phyloP scores from a whole-genome alignment of 202 grass and related monocot genomes.

The Setaria italica region DNA sequence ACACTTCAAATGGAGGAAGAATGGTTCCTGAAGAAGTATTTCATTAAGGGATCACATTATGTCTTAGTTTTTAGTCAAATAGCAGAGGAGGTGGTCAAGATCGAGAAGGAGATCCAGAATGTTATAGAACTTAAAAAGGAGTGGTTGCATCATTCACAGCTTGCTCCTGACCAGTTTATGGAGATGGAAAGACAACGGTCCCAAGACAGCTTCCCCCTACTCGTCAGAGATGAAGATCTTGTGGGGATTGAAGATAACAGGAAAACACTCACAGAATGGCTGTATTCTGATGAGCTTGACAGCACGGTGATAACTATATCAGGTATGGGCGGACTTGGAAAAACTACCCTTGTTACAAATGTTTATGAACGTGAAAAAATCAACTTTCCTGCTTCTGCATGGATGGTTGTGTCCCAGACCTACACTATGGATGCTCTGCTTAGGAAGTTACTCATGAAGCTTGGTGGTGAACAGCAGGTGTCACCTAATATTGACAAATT shows the following conservation, averaged over 20 bases:
- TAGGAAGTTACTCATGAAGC: neutral
- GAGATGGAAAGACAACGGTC: neutral
- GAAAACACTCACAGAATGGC: neutral
- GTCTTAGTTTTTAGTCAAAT: neutral
- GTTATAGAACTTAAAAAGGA: neutral
- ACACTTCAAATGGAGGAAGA: conserved; percentile 1
- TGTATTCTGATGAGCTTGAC: neutral
- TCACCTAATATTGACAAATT: neutral
- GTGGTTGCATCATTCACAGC: neutral
- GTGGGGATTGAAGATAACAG: conserved; percentile 11
- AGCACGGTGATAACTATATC: neutral
- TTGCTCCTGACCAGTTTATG: neutral
- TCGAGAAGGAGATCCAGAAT: neutral
- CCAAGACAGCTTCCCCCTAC: neutral
- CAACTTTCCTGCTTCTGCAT: neutral
- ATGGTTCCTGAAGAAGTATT: neutral
- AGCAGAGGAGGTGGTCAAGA: neutral
- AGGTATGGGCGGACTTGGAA: conserved; percentile 7
- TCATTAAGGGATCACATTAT: neutral
- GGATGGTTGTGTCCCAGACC: neutral
- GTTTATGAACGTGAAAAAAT: neutral
- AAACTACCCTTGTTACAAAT: neutral
- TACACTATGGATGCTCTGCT: neutral
- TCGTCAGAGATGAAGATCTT: neutral
- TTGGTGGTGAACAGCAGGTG: neutral